A percentile compares a stretch with the other conserved stretches of the same genome.
Evolutionary conservation across 73 alveolate species (phyloP).

Genomic region (Paramecium tetraurelia): DNA sequence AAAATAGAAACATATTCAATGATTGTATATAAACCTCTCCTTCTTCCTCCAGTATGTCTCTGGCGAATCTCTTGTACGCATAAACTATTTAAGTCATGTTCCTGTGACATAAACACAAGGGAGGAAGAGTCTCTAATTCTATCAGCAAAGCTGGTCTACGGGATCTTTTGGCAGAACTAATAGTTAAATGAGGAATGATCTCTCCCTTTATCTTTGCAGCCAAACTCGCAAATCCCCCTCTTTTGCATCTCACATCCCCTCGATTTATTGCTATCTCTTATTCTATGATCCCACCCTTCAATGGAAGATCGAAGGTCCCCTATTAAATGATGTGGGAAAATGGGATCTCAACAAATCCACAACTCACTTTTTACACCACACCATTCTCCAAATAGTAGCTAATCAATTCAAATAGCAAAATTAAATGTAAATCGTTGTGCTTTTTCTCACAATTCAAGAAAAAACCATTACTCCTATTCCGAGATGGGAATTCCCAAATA

Average conservation of each 20-base stretch:
- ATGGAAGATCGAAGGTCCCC: neutral
- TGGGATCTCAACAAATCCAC: slow-evolving; percentile 15
- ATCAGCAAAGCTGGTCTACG: neutral
- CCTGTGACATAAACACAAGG: neutral
- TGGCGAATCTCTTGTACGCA: neutral
- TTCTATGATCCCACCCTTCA: neutral
- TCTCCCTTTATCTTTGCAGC: neutral
- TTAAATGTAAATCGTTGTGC: neutral
- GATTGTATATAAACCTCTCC: neutral
- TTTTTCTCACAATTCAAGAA: neutral
- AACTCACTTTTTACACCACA: neutral
- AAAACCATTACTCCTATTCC: neutral
- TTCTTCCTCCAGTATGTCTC: neutral
- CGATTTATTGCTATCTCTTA: neutral
- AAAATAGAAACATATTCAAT: neutral
- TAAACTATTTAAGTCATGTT: slow-evolving; percentile 8
- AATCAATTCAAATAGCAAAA: slow-evolving; percentile 1
- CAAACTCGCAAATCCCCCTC: neutral
- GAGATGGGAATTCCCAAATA: neutral
- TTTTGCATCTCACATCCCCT: neutral
- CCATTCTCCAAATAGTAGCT: neutral
- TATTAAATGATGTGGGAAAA: neutral
- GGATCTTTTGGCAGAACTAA: neutral
- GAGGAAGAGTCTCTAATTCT: neutral
- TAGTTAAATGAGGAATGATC: neutral